Evolutionary conservation across 1,139 yeast genomes (phyloP), one percentile per base, ranked within the genome.

Genomic region (Chernovozyma aurita): DNA sequence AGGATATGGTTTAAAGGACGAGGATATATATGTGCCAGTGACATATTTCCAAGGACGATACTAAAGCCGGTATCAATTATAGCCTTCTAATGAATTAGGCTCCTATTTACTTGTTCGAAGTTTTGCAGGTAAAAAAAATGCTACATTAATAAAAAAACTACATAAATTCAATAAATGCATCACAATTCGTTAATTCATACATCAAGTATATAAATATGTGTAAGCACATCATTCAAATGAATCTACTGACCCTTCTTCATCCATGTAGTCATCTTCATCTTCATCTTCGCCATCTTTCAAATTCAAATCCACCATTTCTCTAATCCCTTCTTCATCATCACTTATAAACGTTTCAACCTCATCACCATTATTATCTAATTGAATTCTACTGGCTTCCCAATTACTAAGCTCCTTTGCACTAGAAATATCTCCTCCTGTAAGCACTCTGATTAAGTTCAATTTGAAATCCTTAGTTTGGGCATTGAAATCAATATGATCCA

Each of bases 391-490:
- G 33, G 59, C 57, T 42, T 67, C 73, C 74, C 74, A 68, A 33
- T 62, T 60, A 37, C 60, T 61, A 18, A 65, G 44, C 31, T 59
- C 65, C 30, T 55, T 50, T 16, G 54, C 44, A 35, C 53, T 55
- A 11, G 51, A 49, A 38, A 67, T 48, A 42, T 68, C 74, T 6
- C 76, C 76, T 22, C 84, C 84, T 4, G 87, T 80, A 20, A 82
- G 68, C 0, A 75, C 76, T 39, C 86, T 60, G 31, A 80, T 79
- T 43, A 82, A 76, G 37, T 65, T 70, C 46, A 72, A 48, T 50
- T 71, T 79, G 40, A 66, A 59, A 36, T 70, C 73, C 37, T 70
- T 71, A 0, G 78, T 63, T 45, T 73, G 73, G 27, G 70, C 63
- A 8, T 65, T 62, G 43, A 76, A 71, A 22, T 69, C 70, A 18